Conservation (phyloP, 2,329 filamentous ascomycete species). For the Hymenoscyphus infarciens region DNA sequence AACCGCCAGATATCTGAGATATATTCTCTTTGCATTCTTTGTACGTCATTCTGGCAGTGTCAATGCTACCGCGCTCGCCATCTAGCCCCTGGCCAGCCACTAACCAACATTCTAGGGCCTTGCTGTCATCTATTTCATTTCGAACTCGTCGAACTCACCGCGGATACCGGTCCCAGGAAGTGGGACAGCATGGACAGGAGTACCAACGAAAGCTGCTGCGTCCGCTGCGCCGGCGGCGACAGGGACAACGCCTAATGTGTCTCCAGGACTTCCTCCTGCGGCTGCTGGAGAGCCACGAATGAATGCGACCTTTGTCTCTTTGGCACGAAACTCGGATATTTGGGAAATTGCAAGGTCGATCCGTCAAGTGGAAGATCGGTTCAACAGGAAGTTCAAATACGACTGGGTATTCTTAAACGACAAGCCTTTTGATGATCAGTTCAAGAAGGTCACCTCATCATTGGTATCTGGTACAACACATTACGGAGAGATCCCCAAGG, state of each 20-base stretch:
- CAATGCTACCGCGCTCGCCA: background rate
- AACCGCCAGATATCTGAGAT: constrained; percentile 65
- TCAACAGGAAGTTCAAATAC: constrained; percentile 95
- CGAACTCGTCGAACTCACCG: constrained; percentile 51
- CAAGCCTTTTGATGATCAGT: constrained; percentile 84
- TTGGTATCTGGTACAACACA: constrained; percentile 90
- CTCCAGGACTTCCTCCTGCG: constrained; percentile 38
- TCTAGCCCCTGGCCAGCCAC: constrained; percentile 6
- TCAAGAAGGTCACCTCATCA: constrained; percentile 86
- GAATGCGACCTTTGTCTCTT: constrained; percentile 96
- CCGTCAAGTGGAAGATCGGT: constrained; percentile 93
- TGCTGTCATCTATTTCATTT: constrained; percentile 78
- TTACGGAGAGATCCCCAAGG: constrained; percentile 83
- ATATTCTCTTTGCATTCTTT: constrained; percentile 77
- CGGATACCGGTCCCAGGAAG: constrained; percentile 35
- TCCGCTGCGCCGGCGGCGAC: constrained; percentile 21
- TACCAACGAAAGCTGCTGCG: constrained; percentile 28
- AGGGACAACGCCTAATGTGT: constrained; percentile 30
- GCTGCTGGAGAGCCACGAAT: constrained; percentile 68
- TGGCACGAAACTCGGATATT: constrained; percentile 87
- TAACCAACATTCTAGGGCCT: constrained; percentile 47
- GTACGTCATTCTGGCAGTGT: constrained; percentile 49
- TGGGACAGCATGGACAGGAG: constrained; percentile 19
- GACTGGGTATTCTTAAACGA: constrained; percentile 99
- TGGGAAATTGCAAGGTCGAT: constrained; percentile 98